Conservation (phyloP, 2,329 filamentous ascomycete species). For the Pseudogymnoascus sp. region DNA sequence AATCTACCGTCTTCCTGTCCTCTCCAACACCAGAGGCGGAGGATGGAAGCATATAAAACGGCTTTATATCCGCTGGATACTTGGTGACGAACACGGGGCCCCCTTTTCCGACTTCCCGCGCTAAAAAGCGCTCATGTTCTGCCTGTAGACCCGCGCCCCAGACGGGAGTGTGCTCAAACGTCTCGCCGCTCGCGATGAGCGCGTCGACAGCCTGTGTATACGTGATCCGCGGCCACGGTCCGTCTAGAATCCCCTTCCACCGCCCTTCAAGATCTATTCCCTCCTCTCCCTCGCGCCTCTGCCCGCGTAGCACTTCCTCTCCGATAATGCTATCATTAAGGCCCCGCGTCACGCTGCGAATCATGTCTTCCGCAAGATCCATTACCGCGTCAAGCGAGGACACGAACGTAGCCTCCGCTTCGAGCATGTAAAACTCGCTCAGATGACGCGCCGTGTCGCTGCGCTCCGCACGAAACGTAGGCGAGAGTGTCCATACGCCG, state of each 20-base stretch:
- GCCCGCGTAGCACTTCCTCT: conserved; percentile 47
- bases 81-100: conserved; percentile 84
- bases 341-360: conserved; percentile 50
- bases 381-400: conserved; percentile 65
- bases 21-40: conserved; percentile 8
- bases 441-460: conserved; percentile 91
- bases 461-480: conserved; percentile 86
- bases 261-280: conserved; percentile 49
- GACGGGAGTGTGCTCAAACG: conserved; percentile 60
- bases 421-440: conserved; percentile 98
- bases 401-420: conserved; percentile 79
- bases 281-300: conserved; percentile 29
- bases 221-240: conserved; percentile 70
- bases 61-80: conserved; percentile 83
- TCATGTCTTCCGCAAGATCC: conserved; percentile 70
- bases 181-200: conserved; percentile 51
- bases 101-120: conserved; percentile 49
- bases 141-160: conserved; percentile 75
- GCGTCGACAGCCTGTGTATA: conserved; percentile 70
- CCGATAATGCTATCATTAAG: conserved; percentile 39
- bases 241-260: conserved; percentile 61
- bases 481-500: conserved; percentile 88
- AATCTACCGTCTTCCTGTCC: conserved; percentile 51
- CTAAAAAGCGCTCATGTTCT: conserved; percentile 88
- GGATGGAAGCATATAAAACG: conserved; percentile 77